Evolutionary conservation across 208 protist genomes (phyloP).

Genomic region (Leishmania amazonensis): DNA sequence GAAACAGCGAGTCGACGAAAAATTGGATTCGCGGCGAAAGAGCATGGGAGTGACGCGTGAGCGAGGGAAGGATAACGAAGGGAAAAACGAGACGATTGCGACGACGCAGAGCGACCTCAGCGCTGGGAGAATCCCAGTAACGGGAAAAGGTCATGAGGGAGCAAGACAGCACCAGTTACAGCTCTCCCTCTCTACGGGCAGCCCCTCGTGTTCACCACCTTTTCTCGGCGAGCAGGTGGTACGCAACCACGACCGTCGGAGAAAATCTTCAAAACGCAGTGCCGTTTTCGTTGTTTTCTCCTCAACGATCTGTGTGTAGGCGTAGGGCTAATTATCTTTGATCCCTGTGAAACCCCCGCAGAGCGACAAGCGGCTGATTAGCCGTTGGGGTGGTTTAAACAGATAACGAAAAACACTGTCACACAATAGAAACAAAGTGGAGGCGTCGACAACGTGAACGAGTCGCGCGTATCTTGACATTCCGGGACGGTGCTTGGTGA

Average conservation of each 20-base stretch:
- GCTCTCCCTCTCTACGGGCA: neutral
- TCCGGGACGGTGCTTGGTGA: neutral
- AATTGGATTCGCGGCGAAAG: neutral
- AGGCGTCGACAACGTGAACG: neutral
- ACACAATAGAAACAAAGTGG: neutral
- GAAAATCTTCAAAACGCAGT: neutral
- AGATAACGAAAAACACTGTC: neutral
- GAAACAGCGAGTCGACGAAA: neutral
- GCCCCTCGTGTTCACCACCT: neutral
- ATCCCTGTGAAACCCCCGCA: neutral
- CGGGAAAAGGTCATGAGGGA: neutral
- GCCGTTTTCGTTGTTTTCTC: neutral
- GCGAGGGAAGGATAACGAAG: neutral
- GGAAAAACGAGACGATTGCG: neutral
- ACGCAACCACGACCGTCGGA: neutral
- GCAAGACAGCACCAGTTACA: neutral
- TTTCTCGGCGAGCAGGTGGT: neutral
- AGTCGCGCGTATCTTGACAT: neutral
- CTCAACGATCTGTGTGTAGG: neutral
- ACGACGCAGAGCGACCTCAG: neutral
- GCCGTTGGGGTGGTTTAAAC: neutral
- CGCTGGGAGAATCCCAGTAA: neutral
- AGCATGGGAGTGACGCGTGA: neutral
- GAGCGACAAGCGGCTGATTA: neutral
- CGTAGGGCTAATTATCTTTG: neutral